A percentile compares a stretch with the other conserved stretches of the same genome.
Conservation (phyloP, 2,329 filamentous ascomycete genomes). For the Phialophora macrospora region DNA sequence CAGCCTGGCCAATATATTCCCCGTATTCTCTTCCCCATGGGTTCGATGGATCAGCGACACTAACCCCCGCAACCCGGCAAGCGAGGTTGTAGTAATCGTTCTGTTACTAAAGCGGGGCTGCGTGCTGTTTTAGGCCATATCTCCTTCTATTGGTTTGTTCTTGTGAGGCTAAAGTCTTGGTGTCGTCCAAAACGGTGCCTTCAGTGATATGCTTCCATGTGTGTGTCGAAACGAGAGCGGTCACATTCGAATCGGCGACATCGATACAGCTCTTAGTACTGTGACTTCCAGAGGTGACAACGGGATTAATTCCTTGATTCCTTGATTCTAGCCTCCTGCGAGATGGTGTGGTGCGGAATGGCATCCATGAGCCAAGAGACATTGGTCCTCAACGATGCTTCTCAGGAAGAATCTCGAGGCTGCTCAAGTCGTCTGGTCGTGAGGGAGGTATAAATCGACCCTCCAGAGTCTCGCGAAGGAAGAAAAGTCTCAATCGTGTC, state of each 20-base stretch:
- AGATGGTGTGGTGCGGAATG: neutral
- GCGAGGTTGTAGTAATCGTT: neutral
- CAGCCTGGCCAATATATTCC: neutral
- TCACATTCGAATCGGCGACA: neutral
- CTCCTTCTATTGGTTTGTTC: neutral
- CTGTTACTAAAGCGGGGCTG: slow-evolving; percentile 4
- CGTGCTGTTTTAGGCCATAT: neutral
- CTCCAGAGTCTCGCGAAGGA: neutral
- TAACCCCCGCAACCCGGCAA: neutral
- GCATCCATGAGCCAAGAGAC: neutral
- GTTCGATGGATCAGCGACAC: neutral
- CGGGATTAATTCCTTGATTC: slow-evolving; percentile 4
- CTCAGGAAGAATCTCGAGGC: neutral
- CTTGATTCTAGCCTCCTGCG: neutral
- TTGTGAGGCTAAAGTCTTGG: neutral
- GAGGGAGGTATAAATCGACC: neutral
- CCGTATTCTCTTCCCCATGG: neutral
- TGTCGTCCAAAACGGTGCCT: neutral
- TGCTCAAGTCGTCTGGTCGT: neutral
- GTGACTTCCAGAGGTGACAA: neutral
- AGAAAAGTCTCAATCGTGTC: neutral
- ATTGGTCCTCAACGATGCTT: neutral
- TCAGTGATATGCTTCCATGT: neutral
- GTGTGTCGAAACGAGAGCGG: neutral
- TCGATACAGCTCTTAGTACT: neutral